Evolutionary conservation across 1,284 basidiomycete genomes (phyloP).

Genomic region (Hypsizygus ulmarius): DNA sequence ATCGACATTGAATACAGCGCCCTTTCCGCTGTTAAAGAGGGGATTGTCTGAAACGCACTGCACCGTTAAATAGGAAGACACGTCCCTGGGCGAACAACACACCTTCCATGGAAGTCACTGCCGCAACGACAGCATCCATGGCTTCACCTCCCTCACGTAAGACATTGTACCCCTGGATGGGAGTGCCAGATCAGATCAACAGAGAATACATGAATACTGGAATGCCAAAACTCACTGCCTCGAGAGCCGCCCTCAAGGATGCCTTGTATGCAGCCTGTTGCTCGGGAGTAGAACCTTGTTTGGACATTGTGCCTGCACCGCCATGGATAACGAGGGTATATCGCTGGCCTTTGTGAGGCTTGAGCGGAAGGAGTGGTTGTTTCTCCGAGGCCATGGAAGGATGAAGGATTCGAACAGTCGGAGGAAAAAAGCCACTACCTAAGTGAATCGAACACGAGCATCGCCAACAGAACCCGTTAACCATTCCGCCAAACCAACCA

Average conservation of each 20-base stretch:
- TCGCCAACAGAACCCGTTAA: conserved; percentile 54
- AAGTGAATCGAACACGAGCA: too few species aligned
- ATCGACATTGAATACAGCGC: conserved; percentile 76
- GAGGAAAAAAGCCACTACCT: too few species aligned
- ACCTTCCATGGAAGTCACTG: conserved; percentile 75
- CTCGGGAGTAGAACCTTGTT: conserved; percentile 59
- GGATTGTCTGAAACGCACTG: conserved; percentile 55
- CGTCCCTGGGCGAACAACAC: not conserved
- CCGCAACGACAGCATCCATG: conserved; percentile 78
- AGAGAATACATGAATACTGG: not conserved
- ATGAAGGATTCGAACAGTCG: not conserved
- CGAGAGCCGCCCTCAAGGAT: conserved; percentile 53
- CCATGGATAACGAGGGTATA: conserved; percentile 74
- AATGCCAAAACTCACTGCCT: conserved; percentile 31
- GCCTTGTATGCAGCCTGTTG: conserved; percentile 57
- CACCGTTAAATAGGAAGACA: not conserved
- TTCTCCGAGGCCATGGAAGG: conserved; percentile 24
- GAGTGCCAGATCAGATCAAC: not conserved
- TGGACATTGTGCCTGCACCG: conserved; percentile 70
- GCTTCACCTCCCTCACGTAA: conserved; percentile 70
- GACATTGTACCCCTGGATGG: conserved; percentile 53
- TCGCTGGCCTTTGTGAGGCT: conserved; percentile 9
- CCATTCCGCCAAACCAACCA: conserved; percentile 91
- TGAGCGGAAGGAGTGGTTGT: conserved; percentile 17
- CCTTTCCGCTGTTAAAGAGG: conserved; percentile 76